phyloP scores from a whole-genome alignment of 805 yeast species.

The Candida ulmi region DNA sequence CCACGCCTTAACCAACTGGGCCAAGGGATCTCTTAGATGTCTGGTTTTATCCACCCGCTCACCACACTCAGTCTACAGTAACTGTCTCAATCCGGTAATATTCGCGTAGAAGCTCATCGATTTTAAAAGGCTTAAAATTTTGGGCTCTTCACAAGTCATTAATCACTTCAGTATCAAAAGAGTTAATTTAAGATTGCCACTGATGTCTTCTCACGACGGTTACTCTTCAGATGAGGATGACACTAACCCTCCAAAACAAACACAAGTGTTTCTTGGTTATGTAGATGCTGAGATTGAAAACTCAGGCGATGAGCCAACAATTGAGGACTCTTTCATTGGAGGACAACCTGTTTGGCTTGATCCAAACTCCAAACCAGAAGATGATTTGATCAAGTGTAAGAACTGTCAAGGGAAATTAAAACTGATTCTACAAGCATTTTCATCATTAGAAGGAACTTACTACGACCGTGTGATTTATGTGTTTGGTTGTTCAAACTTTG shows the following conservation, averaged over 20 bases:
- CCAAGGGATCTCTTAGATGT: conserved; percentile 18
- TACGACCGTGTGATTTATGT: conserved; percentile 82
- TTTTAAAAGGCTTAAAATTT: too few relatives aligned
- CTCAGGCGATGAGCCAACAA: conserved; percentile 35
- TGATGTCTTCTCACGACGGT: conserved; percentile 20
- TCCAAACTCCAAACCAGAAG: conserved; percentile 50
- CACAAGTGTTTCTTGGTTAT: conserved; percentile 52
- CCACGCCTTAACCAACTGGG: conserved; percentile 59
- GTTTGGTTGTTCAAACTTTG: conserved; percentile 60
- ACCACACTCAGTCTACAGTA: too few relatives aligned
- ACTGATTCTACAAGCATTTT: conserved; percentile 70
- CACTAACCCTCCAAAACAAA: conserved; percentile 18
- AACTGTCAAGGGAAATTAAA: conserved; percentile 61
- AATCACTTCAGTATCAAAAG: too few relatives aligned
- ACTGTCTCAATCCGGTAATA: too few relatives aligned
- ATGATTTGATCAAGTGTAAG: conserved; percentile 52
- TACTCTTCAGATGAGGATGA: conserved; percentile 52
- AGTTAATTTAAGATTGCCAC: too few relatives aligned
- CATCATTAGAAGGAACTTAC: conserved; percentile 65
- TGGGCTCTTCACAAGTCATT: too few relatives aligned
- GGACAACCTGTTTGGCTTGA: conserved; percentile 73
- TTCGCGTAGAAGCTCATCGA: too few relatives aligned
- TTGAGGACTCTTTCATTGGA: conserved; percentile 77
- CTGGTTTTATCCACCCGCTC: too few relatives aligned
- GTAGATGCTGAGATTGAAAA: conserved; percentile 55